Conservation (phyloP, 2,329 filamentous ascomycete genomes). For the Lecanosticta acicola region DNA sequence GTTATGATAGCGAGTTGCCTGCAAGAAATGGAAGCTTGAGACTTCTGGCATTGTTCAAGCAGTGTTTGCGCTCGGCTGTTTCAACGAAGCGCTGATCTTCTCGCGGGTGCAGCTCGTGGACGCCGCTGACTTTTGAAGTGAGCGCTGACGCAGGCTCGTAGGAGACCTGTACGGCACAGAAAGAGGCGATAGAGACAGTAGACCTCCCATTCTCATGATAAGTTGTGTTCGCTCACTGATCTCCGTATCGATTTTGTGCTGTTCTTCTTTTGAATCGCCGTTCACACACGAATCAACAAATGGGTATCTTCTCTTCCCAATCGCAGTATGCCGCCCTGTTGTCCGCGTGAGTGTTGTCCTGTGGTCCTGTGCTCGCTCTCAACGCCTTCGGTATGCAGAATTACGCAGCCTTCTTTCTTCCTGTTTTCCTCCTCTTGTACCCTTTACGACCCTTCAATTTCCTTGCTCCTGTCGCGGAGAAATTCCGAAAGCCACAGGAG, state of each 20-base stretch:
- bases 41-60: neutral
- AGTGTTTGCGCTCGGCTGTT: no score
- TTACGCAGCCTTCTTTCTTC: no score
- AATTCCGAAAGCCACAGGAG: constrained; percentile 46
- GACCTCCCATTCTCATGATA: neutral
- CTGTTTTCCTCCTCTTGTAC: neutral
- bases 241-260: neutral
- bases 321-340: neutral
- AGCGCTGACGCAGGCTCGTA: no score
- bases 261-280: no score
- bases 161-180: no score
- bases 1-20: no score
- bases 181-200: neutral
- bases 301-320: neutral
- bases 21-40: no score
- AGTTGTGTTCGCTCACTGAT: neutral
- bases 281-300: neutral
- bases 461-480: constrained; percentile 42
- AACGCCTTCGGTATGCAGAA: neutral
- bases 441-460: constrained; percentile 39
- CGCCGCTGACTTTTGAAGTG: no score
- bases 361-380: neutral
- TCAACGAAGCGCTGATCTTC: neutral
- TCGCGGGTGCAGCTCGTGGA: neutral
- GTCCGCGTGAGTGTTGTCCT: neutral